These are phyloP conservation scores for Phialophora verrucosa DNA, from an alignment of 2,329 filamentous ascomycete species.

Conservation along the genomic window DNA sequence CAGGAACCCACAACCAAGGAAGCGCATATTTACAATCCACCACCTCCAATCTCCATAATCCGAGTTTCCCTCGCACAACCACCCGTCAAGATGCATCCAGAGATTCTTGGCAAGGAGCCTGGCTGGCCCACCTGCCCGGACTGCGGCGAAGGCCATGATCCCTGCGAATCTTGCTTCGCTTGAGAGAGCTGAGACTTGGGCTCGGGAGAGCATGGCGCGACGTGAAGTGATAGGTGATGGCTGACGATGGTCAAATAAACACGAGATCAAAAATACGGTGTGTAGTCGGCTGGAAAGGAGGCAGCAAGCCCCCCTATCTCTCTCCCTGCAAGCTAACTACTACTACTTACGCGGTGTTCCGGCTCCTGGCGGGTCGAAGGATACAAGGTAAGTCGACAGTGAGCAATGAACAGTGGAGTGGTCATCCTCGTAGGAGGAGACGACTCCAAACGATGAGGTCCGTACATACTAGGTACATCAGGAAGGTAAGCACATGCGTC, in stretches of 20 bases:
- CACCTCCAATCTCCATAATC: not conserved
- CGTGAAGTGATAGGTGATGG: not conserved
- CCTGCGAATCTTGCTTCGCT: conserved; percentile 3
- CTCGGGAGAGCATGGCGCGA: no score
- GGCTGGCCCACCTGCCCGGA: conserved; percentile 6
- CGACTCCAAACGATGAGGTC: not conserved
- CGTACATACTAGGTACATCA: not conserved
- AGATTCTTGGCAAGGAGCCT: conserved; percentile 28
- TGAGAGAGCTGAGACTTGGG: not conserved
- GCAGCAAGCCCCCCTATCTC: not conserved
- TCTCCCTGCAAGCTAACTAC: not conserved
- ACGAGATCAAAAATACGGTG: not conserved
- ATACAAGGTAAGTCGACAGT: not conserved
- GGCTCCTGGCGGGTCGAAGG: not conserved
- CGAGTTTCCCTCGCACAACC: not conserved
- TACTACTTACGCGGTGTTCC: not conserved
- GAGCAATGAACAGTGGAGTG: not conserved
- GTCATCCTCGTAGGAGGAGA: conserved; percentile 5
- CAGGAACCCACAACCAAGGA: not conserved
- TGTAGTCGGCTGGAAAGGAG: not conserved
- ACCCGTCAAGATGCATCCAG: not conserved
- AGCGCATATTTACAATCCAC: not conserved
- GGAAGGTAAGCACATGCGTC: not conserved
- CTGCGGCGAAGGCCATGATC: conserved; percentile 12
- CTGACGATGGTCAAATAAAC: not conserved